Conservation (phyloP, 1,284 basidiomycete genomes). For the Ganoderma sinense region DNA sequence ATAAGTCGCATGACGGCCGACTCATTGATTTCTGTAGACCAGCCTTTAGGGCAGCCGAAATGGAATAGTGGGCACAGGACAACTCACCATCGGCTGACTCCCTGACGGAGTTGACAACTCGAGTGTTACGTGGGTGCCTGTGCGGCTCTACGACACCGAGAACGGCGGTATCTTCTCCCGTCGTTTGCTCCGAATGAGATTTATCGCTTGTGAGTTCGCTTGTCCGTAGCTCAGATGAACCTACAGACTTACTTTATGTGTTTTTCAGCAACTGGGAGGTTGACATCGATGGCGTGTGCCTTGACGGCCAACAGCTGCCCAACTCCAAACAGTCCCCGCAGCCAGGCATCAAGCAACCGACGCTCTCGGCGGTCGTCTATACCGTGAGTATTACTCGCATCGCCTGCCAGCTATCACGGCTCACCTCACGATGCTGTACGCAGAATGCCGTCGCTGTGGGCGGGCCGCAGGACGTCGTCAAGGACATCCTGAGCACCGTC, state of each 20-base stretch:
- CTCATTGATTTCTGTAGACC: conserved; percentile 31
- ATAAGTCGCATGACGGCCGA: not conserved
- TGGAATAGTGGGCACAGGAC: conserved; percentile 45
- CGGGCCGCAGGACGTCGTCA: not conserved
- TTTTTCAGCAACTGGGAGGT: not conserved
- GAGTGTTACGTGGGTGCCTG: conserved; percentile 51
- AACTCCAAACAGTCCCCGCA: not conserved
- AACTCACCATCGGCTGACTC: conserved; percentile 49
- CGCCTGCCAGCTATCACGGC: not conserved
- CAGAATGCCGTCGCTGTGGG: not conserved
- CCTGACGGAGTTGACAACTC: conserved; percentile 47
- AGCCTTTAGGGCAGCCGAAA: conserved; percentile 51
- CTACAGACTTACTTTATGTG: not conserved
- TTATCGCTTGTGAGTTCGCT: conserved; percentile 41
- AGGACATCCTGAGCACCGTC: not conserved
- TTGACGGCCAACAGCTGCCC: not conserved
- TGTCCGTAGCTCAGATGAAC: not conserved
- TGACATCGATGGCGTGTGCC: not conserved
- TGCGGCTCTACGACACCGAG: conserved; percentile 36
- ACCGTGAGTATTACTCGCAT: not conserved
- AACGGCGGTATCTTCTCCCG: conserved; percentile 30
- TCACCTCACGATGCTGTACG: not conserved
- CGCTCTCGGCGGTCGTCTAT: not conserved
- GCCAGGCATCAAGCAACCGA: not conserved
- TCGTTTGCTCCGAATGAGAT: conserved; percentile 45